These are phyloP conservation scores for Penicillium argentinense DNA, from an alignment of 495 filamentous ascomycete genomes.

Conservation along the genomic window DNA sequence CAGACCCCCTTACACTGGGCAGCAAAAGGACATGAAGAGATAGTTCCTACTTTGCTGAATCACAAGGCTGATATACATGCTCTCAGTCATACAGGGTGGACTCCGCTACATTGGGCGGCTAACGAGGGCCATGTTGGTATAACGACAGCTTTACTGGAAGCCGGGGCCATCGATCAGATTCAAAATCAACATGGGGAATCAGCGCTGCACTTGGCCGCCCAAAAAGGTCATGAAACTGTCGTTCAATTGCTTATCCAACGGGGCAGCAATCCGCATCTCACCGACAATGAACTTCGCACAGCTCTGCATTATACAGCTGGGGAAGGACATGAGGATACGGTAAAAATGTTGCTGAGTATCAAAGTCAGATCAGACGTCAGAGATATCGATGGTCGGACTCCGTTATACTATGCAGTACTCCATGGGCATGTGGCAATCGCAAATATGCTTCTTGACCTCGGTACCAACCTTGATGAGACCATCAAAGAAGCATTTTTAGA, in stretches of 20 bases:
- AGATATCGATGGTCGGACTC: conserved; percentile 6
- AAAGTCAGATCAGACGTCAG: neutral
- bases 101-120: conserved; percentile 1
- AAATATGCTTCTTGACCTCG: neutral
- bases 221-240: conserved; percentile 1
- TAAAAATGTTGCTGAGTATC: neutral
- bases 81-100: conserved; percentile 1
- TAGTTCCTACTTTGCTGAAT: neutral
- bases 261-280: neutral
- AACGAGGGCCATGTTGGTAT: conserved; percentile 1
- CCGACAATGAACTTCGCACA: neutral
- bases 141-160: neutral
- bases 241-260: conserved; percentile 3
- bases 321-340: neutral
- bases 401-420: conserved; percentile 1
- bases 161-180: neutral
- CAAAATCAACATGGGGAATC: neutral
- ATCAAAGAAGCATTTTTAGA: conserved; percentile 1
- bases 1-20: neutral
- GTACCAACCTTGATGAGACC: neutral
- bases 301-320: neutral
- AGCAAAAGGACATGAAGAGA: neutral
- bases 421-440: neutral
- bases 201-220: conserved; percentile 1
- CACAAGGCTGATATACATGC: neutral